Evolutionary conservation across 1,139 yeast genomes (phyloP), one percentile per base, ranked within the genome.

Genomic region (Suhomyces yuchorum): DNA sequence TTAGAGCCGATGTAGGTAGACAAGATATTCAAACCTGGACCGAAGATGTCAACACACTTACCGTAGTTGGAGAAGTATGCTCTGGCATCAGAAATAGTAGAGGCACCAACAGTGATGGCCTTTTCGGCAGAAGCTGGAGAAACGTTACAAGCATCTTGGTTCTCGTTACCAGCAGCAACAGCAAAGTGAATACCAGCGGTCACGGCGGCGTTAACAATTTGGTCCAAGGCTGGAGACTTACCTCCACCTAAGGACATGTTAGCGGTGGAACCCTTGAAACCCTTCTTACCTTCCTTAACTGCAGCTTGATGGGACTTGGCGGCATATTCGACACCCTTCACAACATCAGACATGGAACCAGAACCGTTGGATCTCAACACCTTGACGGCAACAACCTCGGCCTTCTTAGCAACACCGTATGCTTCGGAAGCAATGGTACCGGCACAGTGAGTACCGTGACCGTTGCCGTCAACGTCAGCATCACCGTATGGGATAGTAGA

Each of bases 191-290:
- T 65, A 63, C 95, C 96, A 30, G 90, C 87, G 58, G 79, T 79
- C 47, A 84, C 88, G 24, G 95, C 95, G 45, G 95, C 96, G 57
- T 87, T 82, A 45, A 88, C 92, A 42, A 96, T 96, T 70, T 82
- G 63, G 66, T 87, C 92, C 60, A 90, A 78, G 14, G 96, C 80
- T 50, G 88, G 89, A 1, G 95, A 85, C 65, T 84, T 84, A 56
- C 91, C 92, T 61, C 96, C 96, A 60, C 96, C 96, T 51, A 90
- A 77, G 1, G 96, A 88, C 92, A 89, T 87, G 74, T 89, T 89
- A 48, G 93, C 95, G 41, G 93, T 83, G 19, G 96, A 87, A 49
- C 93, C 93, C 69, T 87, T 87, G 71, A 85, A 85, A 12, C 89
- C 87, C 65, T 81, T 77, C 65, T 77, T 76, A 54, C 70, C 72